A percentile compares a stretch with the other conserved stretches of the same genome.
Conservation (phyloP, 108 stramenopile genomes). For the Skeletonema potamos region DNA sequence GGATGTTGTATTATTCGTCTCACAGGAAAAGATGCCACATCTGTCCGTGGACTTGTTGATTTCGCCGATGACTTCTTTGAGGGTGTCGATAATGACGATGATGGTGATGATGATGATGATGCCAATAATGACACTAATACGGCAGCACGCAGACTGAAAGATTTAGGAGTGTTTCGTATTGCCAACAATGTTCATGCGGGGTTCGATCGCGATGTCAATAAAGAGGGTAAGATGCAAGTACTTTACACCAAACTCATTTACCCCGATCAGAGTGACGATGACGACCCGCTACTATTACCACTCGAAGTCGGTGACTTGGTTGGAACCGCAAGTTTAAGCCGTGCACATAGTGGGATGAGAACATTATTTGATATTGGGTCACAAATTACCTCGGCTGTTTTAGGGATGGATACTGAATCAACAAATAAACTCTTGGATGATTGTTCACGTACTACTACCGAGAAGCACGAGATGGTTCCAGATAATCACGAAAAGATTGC, state of each 20-base stretch:
- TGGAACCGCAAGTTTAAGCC: constrained; percentile 8
- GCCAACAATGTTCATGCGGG: constrained; percentile 34
- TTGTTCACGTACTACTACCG: not conserved
- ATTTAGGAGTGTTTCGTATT: constrained; percentile 41
- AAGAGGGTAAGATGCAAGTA: constrained; percentile 36
- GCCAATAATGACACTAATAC: not conserved
- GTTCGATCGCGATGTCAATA: constrained; percentile 38
- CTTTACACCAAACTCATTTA: constrained; percentile 22
- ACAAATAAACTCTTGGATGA: constrained; percentile 38
- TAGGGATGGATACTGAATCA: constrained; percentile 27
- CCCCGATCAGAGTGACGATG: not conserved
- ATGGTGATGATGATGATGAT: not conserved
- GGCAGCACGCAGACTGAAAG: not conserved
- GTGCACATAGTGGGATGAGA: constrained; percentile 36
- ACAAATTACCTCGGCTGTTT: constrained; percentile 45
- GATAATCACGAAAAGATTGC: not conserved
- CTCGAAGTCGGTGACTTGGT: constrained; percentile 35
- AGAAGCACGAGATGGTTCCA: not conserved
- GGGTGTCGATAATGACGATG: constrained; percentile 18
- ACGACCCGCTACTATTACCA: constrained; percentile 8
- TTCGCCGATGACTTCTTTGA: constrained; percentile 45
- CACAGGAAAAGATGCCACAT: constrained; percentile 21
- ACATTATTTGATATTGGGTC: constrained; percentile 36
- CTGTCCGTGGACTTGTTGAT: constrained; percentile 23
- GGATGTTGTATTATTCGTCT: constrained; percentile 42